These are phyloP conservation scores for Phialemonium atrogriseum DNA, from an alignment of 2,329 filamentous ascomycete species.

Conservation along the genomic window DNA sequence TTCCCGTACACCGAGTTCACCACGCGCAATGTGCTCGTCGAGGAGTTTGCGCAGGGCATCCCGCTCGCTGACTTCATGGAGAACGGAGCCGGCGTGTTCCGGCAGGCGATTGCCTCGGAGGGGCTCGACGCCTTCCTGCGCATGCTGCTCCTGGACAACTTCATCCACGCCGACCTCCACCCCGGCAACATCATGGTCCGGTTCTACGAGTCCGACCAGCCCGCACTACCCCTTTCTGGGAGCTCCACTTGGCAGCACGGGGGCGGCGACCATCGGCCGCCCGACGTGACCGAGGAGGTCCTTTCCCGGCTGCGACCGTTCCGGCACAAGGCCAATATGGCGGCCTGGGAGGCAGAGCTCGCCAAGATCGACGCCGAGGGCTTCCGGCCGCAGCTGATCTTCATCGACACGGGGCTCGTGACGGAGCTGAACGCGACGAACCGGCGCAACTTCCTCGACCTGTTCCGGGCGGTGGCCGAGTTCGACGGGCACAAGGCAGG, in stretches of 20 bases:
- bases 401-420: constrained; percentile 93
- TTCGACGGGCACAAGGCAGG: constrained; percentile 96
- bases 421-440: constrained; percentile 87
- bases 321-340: constrained; percentile 49
- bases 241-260: constrained; percentile 17
- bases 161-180: constrained; percentile 92
- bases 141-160: constrained; percentile 96
- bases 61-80: constrained; percentile 85
- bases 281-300: constrained; percentile 82
- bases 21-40: constrained; percentile 83
- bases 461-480: constrained; percentile 92
- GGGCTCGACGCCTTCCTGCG: constrained; percentile 91
- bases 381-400: constrained; percentile 88
- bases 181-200: constrained; percentile 99
- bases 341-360: constrained; percentile 68
- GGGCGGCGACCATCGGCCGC: constrained; percentile 29
- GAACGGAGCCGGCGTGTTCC: constrained; percentile 85
- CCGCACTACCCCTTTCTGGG: constrained; percentile 49
- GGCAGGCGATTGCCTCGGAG: constrained; percentile 89
- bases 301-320: constrained; percentile 71
- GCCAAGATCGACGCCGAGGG: constrained; percentile 74
- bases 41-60: constrained; percentile 93
- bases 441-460: constrained; percentile 81
- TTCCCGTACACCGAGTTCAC: constrained; percentile 90
- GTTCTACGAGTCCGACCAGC: constrained; percentile 77